These are phyloP conservation scores for Xylaria sp. DNA, from an alignment of 2,329 filamentous ascomycete genomes.

Conservation along the genomic window DNA sequence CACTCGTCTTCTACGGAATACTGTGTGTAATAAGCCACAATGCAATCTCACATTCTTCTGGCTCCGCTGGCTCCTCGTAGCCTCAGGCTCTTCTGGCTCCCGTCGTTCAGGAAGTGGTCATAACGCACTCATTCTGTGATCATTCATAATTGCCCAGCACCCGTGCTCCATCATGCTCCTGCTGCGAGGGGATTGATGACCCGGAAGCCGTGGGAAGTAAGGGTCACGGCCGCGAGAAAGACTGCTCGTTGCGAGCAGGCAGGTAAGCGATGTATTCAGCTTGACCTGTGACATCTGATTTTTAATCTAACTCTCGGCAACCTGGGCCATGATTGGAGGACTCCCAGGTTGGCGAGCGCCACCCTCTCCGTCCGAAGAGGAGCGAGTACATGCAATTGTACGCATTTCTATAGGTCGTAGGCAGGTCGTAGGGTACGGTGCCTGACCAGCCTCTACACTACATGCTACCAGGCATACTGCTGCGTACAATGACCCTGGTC, in stretches of 20 bases:
- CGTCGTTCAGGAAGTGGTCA: too few relatives aligned
- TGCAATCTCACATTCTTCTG: background rate
- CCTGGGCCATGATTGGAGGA: constrained; percentile 8
- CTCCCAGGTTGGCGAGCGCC: constrained; percentile 6
- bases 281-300: background rate
- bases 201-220: background rate
- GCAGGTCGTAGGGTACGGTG: background rate
- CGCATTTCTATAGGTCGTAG: background rate
- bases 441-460: background rate
- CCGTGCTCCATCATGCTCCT: background rate
- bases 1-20: background rate
- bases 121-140: too few relatives aligned
- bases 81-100: too few relatives aligned
- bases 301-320: constrained; percentile 6
- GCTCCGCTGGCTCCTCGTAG: too few relatives aligned
- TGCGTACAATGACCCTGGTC: background rate
- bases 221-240: background rate
- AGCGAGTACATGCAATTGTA: background rate
- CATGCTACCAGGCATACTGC: background rate
- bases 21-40: background rate
- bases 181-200: background rate
- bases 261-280: constrained; percentile 7
- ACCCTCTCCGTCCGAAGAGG: constrained; percentile 6
- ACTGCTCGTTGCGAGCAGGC: background rate
- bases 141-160: background rate